Conservation (phyloP, 2,329 filamentous ascomycete species). For the Pseudopyricularia javanii region DNA sequence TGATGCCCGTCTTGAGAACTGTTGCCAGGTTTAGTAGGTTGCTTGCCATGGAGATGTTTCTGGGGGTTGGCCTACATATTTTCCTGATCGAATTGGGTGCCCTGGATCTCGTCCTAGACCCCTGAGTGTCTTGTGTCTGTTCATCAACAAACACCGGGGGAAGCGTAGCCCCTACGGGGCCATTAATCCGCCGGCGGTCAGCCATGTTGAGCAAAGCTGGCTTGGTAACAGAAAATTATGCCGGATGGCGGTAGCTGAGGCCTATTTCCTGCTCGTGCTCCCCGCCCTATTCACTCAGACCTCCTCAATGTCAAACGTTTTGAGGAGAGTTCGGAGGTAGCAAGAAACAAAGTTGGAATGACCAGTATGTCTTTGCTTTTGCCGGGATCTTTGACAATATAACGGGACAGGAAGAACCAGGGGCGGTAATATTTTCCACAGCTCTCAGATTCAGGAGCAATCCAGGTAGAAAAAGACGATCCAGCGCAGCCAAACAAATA, state of each 20-base stretch:
- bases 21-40: constrained; percentile 3
- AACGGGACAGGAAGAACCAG: no score
- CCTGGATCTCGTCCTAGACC: constrained; percentile 36
- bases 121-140: constrained; percentile 31
- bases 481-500: no score
- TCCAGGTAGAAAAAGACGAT: no score
- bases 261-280: background rate
- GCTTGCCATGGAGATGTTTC: background rate
- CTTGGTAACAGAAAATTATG: background rate
- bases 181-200: constrained; percentile 84
- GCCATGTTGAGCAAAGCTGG: constrained; percentile 37
- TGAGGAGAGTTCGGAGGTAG: background rate
- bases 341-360: no score
- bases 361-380: no score
- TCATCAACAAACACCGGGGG: constrained; percentile 49
- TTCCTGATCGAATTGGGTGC: constrained; percentile 63
- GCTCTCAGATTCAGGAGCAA: no score
- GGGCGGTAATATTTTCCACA: no score
- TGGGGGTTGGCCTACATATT: constrained; percentile 54
- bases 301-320: background rate
- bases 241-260: background rate
- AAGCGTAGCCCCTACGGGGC: constrained; percentile 64
- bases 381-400: no score
- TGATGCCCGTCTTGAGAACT: constrained; percentile 87
- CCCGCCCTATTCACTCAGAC: background rate